These are phyloP conservation scores for Colletotrichum tamarilloi DNA, from an alignment of 2,329 filamentous ascomycete species.

Conservation along the genomic window DNA sequence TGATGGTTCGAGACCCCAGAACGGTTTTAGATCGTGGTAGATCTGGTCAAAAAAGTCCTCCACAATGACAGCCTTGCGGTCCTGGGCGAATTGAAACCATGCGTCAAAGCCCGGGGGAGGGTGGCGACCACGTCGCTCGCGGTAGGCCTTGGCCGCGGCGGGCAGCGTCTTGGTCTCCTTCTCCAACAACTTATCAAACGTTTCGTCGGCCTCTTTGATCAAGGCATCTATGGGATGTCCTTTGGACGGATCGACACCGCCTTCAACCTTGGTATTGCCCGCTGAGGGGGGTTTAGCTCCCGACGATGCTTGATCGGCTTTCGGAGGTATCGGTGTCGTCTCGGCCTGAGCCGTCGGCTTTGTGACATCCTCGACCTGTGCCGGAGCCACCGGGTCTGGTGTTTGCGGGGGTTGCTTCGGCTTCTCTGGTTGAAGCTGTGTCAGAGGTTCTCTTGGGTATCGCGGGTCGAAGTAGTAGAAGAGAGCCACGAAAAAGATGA, in stretches of 20 bases:
- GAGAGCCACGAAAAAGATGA: conserved; percentile 64
- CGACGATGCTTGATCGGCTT: not conserved
- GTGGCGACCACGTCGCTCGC: conserved; percentile 58
- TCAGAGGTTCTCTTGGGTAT: conserved; percentile 20
- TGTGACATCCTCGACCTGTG: conserved; percentile 10
- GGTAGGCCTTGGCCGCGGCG: conserved; percentile 57
- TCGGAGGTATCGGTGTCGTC: conserved; percentile 10
- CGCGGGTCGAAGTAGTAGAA: conserved; percentile 45
- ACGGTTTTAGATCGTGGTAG: conserved; percentile 62
- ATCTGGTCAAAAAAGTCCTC: conserved; percentile 65
- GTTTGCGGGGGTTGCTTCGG: conserved; percentile 33
- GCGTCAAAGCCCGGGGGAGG: conserved; percentile 61
- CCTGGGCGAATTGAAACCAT: conserved; percentile 58
- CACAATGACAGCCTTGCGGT: conserved; percentile 54
- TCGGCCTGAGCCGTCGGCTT: conserved; percentile 28
- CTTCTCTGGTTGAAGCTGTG: conserved; percentile 10
- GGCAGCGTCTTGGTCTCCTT: conserved; percentile 55
- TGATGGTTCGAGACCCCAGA: conserved; percentile 63
- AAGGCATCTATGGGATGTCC: conserved; percentile 58
- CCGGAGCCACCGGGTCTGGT: conserved; percentile 31
- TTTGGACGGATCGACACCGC: conserved; percentile 30
- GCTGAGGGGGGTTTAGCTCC: not conserved
- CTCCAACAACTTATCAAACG: conserved; percentile 50
- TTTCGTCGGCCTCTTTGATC: conserved; percentile 51
- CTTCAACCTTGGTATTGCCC: not conserved